phyloP scores from a whole-genome alignment of 495 filamentous ascomycete genomes.

The Opeltia flavorubescens region DNA sequence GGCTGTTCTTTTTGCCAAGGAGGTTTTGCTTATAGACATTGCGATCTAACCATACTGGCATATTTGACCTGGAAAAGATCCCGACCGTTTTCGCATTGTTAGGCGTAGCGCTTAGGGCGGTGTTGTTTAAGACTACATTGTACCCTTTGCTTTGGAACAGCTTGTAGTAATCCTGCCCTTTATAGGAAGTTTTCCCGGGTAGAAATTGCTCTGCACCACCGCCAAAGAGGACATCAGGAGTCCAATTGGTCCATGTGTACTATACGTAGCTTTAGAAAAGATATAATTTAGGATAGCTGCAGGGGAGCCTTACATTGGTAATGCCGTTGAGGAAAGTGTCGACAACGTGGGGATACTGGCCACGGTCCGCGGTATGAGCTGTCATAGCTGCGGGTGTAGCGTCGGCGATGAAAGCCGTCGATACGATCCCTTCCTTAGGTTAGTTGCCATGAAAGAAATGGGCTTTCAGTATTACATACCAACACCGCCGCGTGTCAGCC shows the following conservation, averaged over 20 bases:
- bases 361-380: slow-evolving; percentile 49
- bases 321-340: slow-evolving; percentile 43
- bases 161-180: slow-evolving; percentile 50
- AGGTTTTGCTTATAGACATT: slow-evolving; percentile 56
- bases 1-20: slow-evolving; percentile 41
- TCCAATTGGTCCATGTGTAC: slow-evolving; percentile 54
- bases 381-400: slow-evolving; percentile 57
- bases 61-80: slow-evolving; percentile 50
- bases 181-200: slow-evolving; percentile 35
- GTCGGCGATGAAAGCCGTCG: slow-evolving; percentile 57
- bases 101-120: slow-evolving; percentile 35
- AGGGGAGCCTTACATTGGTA: slow-evolving; percentile 17
- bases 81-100: slow-evolving; percentile 46
- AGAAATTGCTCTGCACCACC: slow-evolving; percentile 62
- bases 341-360: slow-evolving; percentile 47
- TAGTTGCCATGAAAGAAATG: neutral
- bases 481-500: slow-evolving; percentile 40
- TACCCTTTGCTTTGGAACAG: slow-evolving; percentile 53
- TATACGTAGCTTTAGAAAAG: slow-evolving; percentile 16
- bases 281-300: slow-evolving; percentile 20
- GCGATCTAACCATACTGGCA: slow-evolving; percentile 60
- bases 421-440: slow-evolving; percentile 30
- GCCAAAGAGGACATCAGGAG: slow-evolving; percentile 58
- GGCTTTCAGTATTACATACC: slow-evolving; percentile 16
- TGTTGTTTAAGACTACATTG: slow-evolving; percentile 51